Evolutionary conservation across 805 yeast species (phyloP).

Genomic region (Danielia reshetovae): DNA sequence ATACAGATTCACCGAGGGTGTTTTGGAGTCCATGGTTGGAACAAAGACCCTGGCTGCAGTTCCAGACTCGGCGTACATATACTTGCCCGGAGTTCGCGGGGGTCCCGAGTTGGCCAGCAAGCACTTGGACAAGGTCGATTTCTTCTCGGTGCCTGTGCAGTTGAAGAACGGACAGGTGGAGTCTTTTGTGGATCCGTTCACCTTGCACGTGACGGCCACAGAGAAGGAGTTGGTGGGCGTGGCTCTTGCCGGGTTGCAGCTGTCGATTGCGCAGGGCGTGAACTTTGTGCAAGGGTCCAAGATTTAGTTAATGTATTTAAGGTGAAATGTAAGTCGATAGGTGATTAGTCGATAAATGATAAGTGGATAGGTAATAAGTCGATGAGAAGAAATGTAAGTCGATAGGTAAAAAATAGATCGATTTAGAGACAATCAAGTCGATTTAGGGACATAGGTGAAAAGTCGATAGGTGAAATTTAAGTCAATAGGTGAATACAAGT

Average conservation of each 20-base stretch:
- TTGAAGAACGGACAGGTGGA: conserved; percentile 36
- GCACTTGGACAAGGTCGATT: conserved; percentile 36
- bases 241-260: conserved; percentile 37
- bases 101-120: conserved; percentile 41
- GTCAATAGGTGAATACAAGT: no score
- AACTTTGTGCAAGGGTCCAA: conserved; percentile 37
- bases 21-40: conserved; percentile 11
- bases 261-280: conserved; percentile 39
- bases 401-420: no score
- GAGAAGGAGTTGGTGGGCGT: conserved; percentile 32
- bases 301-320: no score
- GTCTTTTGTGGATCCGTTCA: conserved; percentile 34
- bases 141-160: conserved; percentile 47
- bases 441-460: no score
- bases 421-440: no score
- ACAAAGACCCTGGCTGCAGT: conserved; percentile 5
- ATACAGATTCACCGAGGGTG: conserved; percentile 16
- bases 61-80: conserved; percentile 49
- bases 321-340: no score
- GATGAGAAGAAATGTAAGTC: no score
- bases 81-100: conserved; percentile 50
- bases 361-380: no score
- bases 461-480: no score
- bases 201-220: conserved; percentile 24
- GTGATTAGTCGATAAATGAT: no score